Conservation (phyloP, 441 rosid species). For the Brassica balearica region DNA sequence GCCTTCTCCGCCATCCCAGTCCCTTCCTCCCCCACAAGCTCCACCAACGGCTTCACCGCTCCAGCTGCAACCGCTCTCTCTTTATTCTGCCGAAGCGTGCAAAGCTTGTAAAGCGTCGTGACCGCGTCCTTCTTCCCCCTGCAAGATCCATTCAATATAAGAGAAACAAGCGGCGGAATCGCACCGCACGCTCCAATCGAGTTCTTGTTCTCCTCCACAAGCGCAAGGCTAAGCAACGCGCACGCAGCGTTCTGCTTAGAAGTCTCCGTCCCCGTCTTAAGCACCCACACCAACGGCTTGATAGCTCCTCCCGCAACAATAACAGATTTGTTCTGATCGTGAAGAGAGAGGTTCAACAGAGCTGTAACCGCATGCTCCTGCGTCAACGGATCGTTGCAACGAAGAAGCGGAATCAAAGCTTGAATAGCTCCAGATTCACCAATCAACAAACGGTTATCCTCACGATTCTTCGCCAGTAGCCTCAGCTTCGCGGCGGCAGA, state of each 20-base stretch:
- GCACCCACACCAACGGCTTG: constrained; percentile 82
- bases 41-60: constrained; percentile 85
- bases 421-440: constrained; percentile 95
- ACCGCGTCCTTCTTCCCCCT: constrained; percentile 90
- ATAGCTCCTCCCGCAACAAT: constrained; percentile 77
- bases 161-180: constrained; percentile 85
- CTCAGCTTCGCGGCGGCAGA: constrained; percentile 91
- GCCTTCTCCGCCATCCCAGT: constrained; percentile 95
- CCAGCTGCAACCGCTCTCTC: constrained; percentile 91
- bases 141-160: constrained; percentile 73
- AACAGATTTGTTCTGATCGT: constrained; percentile 64
- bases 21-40: constrained; percentile 74
- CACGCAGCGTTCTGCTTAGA: constrained; percentile 96
- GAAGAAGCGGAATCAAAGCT: constrained; percentile 74
- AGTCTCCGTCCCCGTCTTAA: constrained; percentile 87
- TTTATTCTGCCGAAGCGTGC: constrained; percentile 75
- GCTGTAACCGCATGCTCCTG: constrained; percentile 96
- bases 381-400: constrained; percentile 84
- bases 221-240: constrained; percentile 78
- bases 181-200: constrained; percentile 91
- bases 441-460: constrained; percentile 77
- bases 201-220: constrained; percentile 79
- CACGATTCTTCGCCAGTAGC: constrained; percentile 81
- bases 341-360: constrained; percentile 79
- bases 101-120: constrained; percentile 88